phyloP scores from a whole-genome alignment of 2,329 filamentous ascomycete genomes.

The Xylaria sp. region DNA sequence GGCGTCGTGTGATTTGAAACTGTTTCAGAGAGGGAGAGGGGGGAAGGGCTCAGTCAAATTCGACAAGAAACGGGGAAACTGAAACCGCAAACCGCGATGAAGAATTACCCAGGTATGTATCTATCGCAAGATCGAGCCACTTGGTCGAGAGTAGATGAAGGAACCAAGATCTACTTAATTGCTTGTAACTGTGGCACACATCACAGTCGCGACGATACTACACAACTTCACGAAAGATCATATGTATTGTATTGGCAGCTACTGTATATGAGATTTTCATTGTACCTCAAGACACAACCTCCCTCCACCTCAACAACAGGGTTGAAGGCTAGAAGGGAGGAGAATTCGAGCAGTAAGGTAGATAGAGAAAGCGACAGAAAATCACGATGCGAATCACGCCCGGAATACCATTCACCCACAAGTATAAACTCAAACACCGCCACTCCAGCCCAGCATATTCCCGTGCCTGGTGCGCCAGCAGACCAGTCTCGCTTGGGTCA shows the following conservation, averaged over 20 bases:
- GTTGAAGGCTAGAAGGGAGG: slow-evolving; percentile 2
- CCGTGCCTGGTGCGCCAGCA: slow-evolving; percentile 5
- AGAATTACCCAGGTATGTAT: not conserved
- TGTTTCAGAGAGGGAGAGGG: not conserved
- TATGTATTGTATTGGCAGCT: slow-evolving; percentile 28
- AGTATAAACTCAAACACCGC: slow-evolving; percentile 24
- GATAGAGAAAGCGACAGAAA: slow-evolving; percentile 17
- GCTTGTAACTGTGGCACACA: not conserved
- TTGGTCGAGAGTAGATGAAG: not conserved
- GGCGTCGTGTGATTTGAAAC: not conserved
- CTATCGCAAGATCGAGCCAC: not conserved
- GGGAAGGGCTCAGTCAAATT: not conserved
- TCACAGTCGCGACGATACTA: not conserved
- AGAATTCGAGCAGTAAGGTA: not conserved
- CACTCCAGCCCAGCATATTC: slow-evolving; percentile 20
- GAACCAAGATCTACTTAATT: not conserved
- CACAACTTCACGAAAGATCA: slow-evolving; percentile 7
- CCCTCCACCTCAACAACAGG: slow-evolving; percentile 16
- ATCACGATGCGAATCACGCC: slow-evolving; percentile 20
- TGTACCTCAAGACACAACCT: slow-evolving; percentile 18
- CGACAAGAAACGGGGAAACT: not conserved
- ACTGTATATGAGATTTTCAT: slow-evolving; percentile 22
- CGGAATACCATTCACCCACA: slow-evolving; percentile 18
- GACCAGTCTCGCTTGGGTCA: not conserved
- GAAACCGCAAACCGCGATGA: not conserved